A percentile compares a stretch with the other conserved stretches of the same genome.
Evolutionary conservation across 495 filamentous ascomycete species (phyloP).

Genomic region (Penicillium ucsense): DNA sequence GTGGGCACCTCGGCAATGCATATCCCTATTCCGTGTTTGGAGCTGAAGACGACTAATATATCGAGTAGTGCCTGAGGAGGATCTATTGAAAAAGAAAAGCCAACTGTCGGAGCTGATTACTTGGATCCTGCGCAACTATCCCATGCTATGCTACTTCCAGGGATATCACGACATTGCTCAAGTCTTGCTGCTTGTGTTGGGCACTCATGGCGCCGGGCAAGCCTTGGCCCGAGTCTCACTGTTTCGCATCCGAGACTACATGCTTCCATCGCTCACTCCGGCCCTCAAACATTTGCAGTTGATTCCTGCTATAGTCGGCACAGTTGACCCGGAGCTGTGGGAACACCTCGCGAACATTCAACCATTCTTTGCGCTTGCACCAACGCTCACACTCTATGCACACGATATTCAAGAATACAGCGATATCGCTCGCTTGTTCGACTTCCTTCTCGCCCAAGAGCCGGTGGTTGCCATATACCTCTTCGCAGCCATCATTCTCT

Average conservation of each 20-base stretch:
- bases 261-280: constrained; percentile 82
- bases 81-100: constrained; percentile 54
- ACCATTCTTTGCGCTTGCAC: constrained; percentile 85
- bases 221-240: constrained; percentile 73
- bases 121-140: constrained; percentile 65
- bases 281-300: constrained; percentile 74
- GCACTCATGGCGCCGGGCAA: constrained; percentile 37
- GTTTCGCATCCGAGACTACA: constrained; percentile 89
- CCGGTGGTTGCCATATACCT: constrained; percentile 82
- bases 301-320: constrained; percentile 67
- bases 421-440: constrained; percentile 80
- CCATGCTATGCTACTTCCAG: constrained; percentile 91
- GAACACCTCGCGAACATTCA: constrained; percentile 65
- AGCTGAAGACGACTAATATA: constrained; percentile 1
- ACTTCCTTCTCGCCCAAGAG: constrained; percentile 77
- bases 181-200: constrained; percentile 83
- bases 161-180: constrained; percentile 98
- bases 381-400: constrained; percentile 88
- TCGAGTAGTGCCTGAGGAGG: constrained; percentile 35
- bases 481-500: constrained; percentile 79
- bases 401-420: constrained; percentile 88
- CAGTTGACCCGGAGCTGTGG: constrained; percentile 56
- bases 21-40: too few species aligned
- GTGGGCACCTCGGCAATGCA: constrained; percentile 32
- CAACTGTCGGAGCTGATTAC: constrained; percentile 69